Base-by-base conservation (phyloP, 176 grass and related monocot species). In the Panicum miliaceum region DNA sequence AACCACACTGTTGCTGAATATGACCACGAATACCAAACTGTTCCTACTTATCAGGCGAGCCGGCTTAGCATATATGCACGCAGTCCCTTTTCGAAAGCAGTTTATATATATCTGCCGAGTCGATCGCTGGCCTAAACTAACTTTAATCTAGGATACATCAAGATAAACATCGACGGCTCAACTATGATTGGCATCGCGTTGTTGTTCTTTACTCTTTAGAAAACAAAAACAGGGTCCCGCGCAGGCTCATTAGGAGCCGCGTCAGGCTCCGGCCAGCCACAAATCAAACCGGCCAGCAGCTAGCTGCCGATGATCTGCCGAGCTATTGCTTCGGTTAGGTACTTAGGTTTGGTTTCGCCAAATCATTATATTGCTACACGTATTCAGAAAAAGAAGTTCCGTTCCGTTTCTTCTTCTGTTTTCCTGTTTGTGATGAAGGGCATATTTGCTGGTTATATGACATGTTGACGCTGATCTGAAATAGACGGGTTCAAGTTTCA, bases 31-130 rank as follows among this genome's bases (percentile, higher is more conserved):
- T 20, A 59, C n/a, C 11, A 1, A 38, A 40, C 34, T 10, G 42
- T 68, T n/a, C 64, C 64, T 68, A n/a, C n/a, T n/a, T 40, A 41
- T 68, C 65, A 68, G 41, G n/a, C 15, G 22, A 71, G n/a, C 42
- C 4, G n/a, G 20, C 41, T 45, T 7, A 67, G 34, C 14, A 67
- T 67, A 67, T n/a, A n/a, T n/a, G n/a, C 12, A 67, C 32, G 63
- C 63, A 19, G 1, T 37, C 34, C 63, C 63, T 65, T 65, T 65
- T 19, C 16, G 23, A 23, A 69, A 69, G 19, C 40, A 69, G 18
- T 13, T 69, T 43, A 41, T 10, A 43, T 42, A n/a, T n/a, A n/a
- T n/a, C 12, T 66, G 32, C 34, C 32, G 19, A 16, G 6, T 50
- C 50, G 34, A 16, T 22, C 16, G 19, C 18, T n/a, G 35, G 6